These are phyloP conservation scores for Carex littledalei DNA, from an alignment of 176 grass and related monocot genomes.

Conservation along the genomic window DNA sequence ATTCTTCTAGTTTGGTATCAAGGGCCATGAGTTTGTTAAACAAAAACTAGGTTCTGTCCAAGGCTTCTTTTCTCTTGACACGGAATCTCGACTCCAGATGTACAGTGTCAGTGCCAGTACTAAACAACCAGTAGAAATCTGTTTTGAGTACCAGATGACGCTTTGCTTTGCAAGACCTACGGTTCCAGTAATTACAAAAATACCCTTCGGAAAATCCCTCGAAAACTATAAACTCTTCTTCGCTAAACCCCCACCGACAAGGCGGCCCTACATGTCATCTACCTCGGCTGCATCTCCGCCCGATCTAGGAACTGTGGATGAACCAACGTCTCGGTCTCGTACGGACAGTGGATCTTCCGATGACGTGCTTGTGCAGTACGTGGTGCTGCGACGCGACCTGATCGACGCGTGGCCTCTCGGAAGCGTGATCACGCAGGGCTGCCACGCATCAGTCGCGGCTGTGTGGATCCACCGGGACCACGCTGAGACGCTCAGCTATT, in stretches of 20 bases:
- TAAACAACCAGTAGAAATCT: neutral
- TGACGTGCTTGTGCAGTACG: constrained; percentile 76
- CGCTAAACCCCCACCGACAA: constrained; percentile 11
- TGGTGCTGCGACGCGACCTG: constrained; percentile 81
- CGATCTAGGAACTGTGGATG: neutral
- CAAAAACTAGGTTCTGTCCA: neutral
- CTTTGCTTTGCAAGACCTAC: constrained; percentile 21
- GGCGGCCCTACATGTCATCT: constrained; percentile 24
- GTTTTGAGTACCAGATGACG: neutral
- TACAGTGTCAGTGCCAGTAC: neutral
- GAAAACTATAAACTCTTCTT: neutral
- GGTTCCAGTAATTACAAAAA: constrained; percentile 9
- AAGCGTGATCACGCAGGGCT: constrained; percentile 78
- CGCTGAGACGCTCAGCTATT: constrained; percentile 53
- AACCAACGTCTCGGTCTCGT: neutral
- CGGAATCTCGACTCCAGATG: no score
- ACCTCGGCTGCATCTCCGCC: neutral
- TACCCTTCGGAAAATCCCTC: neutral
- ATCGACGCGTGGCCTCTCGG: constrained; percentile 83
- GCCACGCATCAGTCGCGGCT: constrained; percentile 68
- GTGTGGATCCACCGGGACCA: constrained; percentile 62
- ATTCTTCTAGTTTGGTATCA: neutral
- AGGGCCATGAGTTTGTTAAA: neutral
- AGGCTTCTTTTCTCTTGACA: neutral
- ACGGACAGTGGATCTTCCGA: constrained; percentile 6